Conservation (phyloP, 108 stramenopile species). For the Cyclotella choctawhatcheeana region DNA sequence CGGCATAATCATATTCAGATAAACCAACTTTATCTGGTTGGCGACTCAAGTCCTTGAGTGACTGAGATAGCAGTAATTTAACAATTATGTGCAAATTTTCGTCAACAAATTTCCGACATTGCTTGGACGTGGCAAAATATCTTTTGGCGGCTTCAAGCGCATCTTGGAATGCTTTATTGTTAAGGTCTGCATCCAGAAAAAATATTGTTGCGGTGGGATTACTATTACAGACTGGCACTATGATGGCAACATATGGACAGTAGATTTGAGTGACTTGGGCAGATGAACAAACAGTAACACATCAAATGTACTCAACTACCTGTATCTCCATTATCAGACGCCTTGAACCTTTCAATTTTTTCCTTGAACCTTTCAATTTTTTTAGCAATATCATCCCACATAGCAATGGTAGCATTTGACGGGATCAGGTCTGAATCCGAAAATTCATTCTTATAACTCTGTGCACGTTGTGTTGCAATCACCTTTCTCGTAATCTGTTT, state of each 20-base stretch:
- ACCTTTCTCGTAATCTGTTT: not conserved
- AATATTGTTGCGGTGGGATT: not conserved
- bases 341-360: too few relatives aligned
- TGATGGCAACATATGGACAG: not conserved
- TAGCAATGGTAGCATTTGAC: not conserved
- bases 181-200: too few relatives aligned
- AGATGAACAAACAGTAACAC: not conserved
- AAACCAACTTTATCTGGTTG: not conserved
- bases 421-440: slow-evolving; percentile 1
- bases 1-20: slow-evolving; percentile 9
- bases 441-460: not conserved
- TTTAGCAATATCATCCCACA: not conserved
- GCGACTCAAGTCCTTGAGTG: not conserved
- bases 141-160: slow-evolving; percentile 3
- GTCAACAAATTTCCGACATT: not conserved
- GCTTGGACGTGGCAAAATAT: not conserved
- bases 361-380: too few relatives aligned
- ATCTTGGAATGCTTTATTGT: slow-evolving; percentile 1
- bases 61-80: not conserved
- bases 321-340: too few relatives aligned
- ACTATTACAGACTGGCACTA: not conserved
- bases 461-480: not conserved
- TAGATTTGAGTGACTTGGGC: not conserved
- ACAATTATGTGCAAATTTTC: not conserved
- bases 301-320: not conserved